A percentile compares a stretch with the other conserved stretches of the same genome.
These are phyloP conservation scores for Neoboletus subvelutipes DNA, from an alignment of 768 basidiomycete species.

Conservation along the genomic window DNA sequence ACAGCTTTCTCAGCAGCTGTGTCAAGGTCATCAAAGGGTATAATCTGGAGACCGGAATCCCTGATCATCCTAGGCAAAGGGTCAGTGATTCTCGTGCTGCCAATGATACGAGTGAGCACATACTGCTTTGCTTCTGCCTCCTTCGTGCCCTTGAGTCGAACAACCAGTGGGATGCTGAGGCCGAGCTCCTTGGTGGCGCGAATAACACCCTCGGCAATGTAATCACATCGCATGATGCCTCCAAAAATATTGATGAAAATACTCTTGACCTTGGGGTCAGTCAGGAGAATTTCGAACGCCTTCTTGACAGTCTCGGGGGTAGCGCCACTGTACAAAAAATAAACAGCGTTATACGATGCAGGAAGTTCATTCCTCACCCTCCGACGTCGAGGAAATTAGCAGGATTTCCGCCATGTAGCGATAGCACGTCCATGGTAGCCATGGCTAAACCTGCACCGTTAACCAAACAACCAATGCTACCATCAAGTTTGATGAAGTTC, in stretches of 20 bases:
- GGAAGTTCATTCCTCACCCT: slow-evolving; percentile 52
- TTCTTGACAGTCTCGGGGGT: slow-evolving; percentile 99
- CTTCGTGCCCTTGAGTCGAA: slow-evolving; percentile 96
- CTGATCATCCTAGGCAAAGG: slow-evolving; percentile 76
- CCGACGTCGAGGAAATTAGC: slow-evolving; percentile 99
- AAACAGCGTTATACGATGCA: neutral
- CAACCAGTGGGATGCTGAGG: slow-evolving; percentile 84
- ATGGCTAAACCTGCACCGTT: slow-evolving; percentile 99
- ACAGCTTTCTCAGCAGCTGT: slow-evolving; percentile 86
- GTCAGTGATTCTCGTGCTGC: neutral
- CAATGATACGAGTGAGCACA: slow-evolving; percentile 30
- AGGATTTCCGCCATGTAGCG: slow-evolving; percentile 92
- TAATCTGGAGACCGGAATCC: slow-evolving; percentile 89
- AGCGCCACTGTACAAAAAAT: slow-evolving; percentile 64
- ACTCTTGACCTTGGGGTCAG: slow-evolving; percentile 91
- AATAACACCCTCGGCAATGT: slow-evolving; percentile 97
- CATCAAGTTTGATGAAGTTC: slow-evolving; percentile 99
- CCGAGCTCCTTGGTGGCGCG: slow-evolving; percentile 92
- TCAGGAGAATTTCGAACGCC: slow-evolving; percentile 92
- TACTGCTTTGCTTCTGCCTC: slow-evolving; percentile 94
- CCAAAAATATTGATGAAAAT: slow-evolving; percentile 99
- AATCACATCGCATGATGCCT: slow-evolving; percentile 99
- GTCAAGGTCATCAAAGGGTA: slow-evolving; percentile 89
- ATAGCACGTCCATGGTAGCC: slow-evolving; percentile 99
- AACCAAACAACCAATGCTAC: slow-evolving; percentile 94